Conservation (phyloP, 2,329 filamentous ascomycete genomes). For the Claviceps sp. region DNA sequence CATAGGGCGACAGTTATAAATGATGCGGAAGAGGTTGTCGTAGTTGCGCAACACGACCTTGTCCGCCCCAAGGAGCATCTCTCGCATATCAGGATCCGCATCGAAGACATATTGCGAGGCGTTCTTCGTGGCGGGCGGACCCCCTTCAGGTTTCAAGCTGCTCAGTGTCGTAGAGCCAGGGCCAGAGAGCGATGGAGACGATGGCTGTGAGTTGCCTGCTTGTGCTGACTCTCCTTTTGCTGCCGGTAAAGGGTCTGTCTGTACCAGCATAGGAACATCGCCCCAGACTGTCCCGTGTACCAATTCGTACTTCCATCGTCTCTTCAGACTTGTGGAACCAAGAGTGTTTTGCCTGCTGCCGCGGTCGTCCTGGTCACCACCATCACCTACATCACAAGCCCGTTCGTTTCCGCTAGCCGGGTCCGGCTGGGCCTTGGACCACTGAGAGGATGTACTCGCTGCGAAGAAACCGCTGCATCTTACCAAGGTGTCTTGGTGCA, state of each 20-base stretch:
- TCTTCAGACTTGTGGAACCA: slow-evolving; percentile 17
- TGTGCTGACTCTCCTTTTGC: too few relatives aligned
- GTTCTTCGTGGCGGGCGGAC: slow-evolving; percentile 26
- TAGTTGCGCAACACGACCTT: slow-evolving; percentile 79
- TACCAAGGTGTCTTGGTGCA: too few relatives aligned
- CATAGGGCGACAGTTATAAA: slow-evolving; percentile 53
- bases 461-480: too few relatives aligned
- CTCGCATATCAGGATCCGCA: too few relatives aligned
- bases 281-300: slow-evolving; percentile 60
- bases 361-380: neutral
- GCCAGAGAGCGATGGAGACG: slow-evolving; percentile 9
- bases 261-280: too few relatives aligned
- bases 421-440: too few relatives aligned
- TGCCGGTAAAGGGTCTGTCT: too few relatives aligned
- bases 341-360: neutral
- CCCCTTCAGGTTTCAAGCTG: slow-evolving; percentile 13
- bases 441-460: too few relatives aligned
- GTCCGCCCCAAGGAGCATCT: slow-evolving; percentile 21
- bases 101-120: slow-evolving; percentile 26
- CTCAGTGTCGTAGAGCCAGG: slow-evolving; percentile 7
- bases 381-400: neutral
- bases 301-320: slow-evolving; percentile 76
- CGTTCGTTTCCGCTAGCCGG: too few relatives aligned
- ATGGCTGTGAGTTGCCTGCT: too few relatives aligned
- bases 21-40: slow-evolving; percentile 51